phyloP scores from a whole-genome alignment of 148 eudicot genomes.

The Rhododendron vialii region DNA sequence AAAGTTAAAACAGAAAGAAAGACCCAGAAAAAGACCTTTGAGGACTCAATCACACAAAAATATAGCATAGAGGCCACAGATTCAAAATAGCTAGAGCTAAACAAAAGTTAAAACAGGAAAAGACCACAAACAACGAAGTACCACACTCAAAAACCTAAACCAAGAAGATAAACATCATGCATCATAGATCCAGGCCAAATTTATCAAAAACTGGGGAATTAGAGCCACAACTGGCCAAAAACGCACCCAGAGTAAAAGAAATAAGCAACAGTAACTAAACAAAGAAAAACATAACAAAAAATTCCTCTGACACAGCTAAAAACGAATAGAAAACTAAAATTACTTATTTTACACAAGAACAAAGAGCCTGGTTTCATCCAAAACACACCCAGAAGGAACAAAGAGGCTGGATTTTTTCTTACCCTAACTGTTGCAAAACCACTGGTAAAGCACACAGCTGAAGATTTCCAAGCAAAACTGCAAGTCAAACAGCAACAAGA shows the following conservation, averaged over 20 bases:
- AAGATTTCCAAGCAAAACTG: neutral
- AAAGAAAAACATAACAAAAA: neutral
- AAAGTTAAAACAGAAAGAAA: neutral
- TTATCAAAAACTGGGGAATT: neutral
- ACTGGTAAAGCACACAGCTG: neutral
- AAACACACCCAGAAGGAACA: no score
- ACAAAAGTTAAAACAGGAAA: neutral
- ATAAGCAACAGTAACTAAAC: neutral
- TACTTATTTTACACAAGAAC: neutral
- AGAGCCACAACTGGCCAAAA: neutral
- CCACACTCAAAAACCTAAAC: neutral
- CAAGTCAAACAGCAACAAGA: neutral
- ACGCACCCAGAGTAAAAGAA: neutral
- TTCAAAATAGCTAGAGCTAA: neutral
- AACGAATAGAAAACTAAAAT: neutral
- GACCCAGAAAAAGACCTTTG: neutral
- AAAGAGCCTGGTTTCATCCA: neutral
- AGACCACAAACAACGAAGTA: neutral
- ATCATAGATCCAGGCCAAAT: neutral
- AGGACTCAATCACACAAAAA: neutral
- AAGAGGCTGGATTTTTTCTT: neutral
- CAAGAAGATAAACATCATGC: neutral
- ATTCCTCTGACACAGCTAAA: no score
- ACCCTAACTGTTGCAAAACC: neutral
- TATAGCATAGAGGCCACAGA: neutral